Conservation (phyloP, 805 yeast species). For the Brettanomyces sp. region DNA sequence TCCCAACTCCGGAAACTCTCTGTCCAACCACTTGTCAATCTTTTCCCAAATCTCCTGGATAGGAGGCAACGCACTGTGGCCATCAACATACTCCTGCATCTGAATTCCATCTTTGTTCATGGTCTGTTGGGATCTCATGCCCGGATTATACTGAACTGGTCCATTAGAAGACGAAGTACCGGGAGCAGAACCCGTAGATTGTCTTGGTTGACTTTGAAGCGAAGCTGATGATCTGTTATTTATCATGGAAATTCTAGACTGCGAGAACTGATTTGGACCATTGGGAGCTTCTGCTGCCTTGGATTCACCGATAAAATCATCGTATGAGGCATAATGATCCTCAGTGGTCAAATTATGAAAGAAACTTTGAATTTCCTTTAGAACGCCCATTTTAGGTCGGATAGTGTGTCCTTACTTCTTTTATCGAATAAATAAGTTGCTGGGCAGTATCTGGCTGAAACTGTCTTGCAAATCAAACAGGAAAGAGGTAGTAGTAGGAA, state of each 20-base stretch:
- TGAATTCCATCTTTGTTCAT: slow-evolving; percentile 47
- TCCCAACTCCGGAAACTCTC: slow-evolving; percentile 70
- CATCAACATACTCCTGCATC: slow-evolving; percentile 30
- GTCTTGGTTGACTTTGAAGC: slow-evolving; percentile 32
- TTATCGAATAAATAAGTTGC: too few relatives aligned
- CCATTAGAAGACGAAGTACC: slow-evolving; percentile 12
- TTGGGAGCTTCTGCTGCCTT: slow-evolving; percentile 16
- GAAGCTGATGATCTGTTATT: slow-evolving; percentile 25
- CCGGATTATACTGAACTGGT: slow-evolving; percentile 34
- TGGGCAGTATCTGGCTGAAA: too few relatives aligned
- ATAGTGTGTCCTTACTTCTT: too few relatives aligned
- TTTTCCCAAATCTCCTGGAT: slow-evolving; percentile 83
- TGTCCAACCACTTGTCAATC: slow-evolving; percentile 73
- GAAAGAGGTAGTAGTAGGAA: too few relatives aligned
- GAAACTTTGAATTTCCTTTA: slow-evolving; percentile 26
- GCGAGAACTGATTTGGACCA: slow-evolving; percentile 11
- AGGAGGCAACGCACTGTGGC: slow-evolving; percentile 48
- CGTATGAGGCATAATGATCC: slow-evolving; percentile 52
- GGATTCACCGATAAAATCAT: slow-evolving; percentile 19
- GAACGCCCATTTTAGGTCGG: slow-evolving; percentile 16
- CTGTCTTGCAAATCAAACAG: too few relatives aligned
- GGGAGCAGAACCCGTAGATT: slow-evolving; percentile 23
- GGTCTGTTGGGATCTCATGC: slow-evolving; percentile 29
- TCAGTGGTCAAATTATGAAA: slow-evolving; percentile 44
- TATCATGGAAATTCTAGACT: slow-evolving; percentile 18